These are phyloP conservation scores for Tulasnella sp. DNA, from an alignment of 768 basidiomycete species.

Conservation along the genomic window DNA sequence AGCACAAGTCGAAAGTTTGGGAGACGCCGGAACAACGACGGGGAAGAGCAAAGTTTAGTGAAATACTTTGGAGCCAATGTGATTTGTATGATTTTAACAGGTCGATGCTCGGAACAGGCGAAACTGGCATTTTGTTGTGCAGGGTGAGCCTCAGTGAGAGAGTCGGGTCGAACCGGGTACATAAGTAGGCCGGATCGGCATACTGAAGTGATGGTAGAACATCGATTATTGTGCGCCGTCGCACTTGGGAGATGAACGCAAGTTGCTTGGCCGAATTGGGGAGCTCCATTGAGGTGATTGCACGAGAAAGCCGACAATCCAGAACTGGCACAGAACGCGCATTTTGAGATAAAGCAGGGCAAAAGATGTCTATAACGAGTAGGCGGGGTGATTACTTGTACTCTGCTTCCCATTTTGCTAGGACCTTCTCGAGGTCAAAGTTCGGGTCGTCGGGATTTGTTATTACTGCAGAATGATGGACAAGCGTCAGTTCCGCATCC, in stretches of 20 bases:
- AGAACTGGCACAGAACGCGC: not conserved
- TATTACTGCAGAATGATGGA: slow-evolving; percentile 44
- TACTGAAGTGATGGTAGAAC: not conserved
- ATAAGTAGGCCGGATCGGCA: not conserved
- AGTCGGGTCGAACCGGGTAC: not conserved
- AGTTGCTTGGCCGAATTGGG: not conserved
- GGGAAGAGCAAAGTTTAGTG: not conserved
- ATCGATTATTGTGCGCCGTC: not conserved
- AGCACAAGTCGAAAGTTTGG: not conserved
- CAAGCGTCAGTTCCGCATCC: not conserved
- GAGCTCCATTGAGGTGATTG: not conserved
- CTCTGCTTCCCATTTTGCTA: slow-evolving; percentile 20
- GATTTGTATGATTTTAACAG: no score
- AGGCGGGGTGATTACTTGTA: slow-evolving; percentile 13
- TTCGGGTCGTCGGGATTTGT: slow-evolving; percentile 90
- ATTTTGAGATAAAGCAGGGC: not conserved
- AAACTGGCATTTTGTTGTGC: not conserved
- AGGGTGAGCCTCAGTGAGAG: not conserved
- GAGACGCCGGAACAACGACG: not conserved
- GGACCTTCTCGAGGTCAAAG: slow-evolving; percentile 89
- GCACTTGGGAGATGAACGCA: not conserved
- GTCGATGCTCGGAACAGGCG: not conserved
- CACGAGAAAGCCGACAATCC: not conserved
- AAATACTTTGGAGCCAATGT: no score
- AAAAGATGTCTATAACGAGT: slow-evolving; percentile 1